A percentile compares a stretch with the other conserved stretches of the same genome.
These are phyloP conservation scores for Mediolabrus comicus DNA, from an alignment of 108 stramenopile species.

Conservation along the genomic window DNA sequence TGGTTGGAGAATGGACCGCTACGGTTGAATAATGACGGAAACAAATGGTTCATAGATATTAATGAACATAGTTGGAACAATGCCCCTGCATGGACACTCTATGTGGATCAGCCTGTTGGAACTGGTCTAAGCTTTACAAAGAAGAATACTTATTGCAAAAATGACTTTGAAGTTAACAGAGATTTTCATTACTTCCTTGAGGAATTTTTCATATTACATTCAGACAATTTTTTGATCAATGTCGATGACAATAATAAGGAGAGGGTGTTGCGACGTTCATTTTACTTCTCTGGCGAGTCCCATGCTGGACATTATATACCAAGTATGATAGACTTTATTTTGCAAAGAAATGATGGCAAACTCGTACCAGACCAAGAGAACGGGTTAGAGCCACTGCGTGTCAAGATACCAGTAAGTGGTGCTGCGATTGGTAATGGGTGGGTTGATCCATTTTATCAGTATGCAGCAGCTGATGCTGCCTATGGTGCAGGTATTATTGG, in stretches of 20 bases:
- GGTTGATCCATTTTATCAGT: slow-evolving; percentile 92
- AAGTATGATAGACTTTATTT: slow-evolving; percentile 88
- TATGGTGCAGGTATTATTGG: slow-evolving; percentile 86
- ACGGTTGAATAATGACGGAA: slow-evolving; percentile 42
- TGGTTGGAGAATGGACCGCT: slow-evolving; percentile 97
- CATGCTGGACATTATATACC: slow-evolving; percentile 98
- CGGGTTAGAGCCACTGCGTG: slow-evolving; percentile 30
- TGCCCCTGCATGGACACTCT: slow-evolving; percentile 78
- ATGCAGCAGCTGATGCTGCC: slow-evolving; percentile 85
- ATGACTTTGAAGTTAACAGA: slow-evolving; percentile 82
- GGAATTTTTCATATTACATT: slow-evolving; percentile 78
- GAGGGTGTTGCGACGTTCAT: slow-evolving; percentile 47
- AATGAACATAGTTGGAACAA: slow-evolving; percentile 83
- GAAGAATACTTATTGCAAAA: slow-evolving; percentile 68
- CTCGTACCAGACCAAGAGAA: slow-evolving; percentile 13
- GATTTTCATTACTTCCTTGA: slow-evolving; percentile 90
- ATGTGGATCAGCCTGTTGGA: slow-evolving; percentile 69
- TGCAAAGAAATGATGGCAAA: slow-evolving; percentile 62
- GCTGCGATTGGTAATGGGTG: slow-evolving; percentile 83
- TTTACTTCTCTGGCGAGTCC: slow-evolving; percentile 93
- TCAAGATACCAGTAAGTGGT: slow-evolving; percentile 57
- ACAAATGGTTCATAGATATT: slow-evolving; percentile 52
- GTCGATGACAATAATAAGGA: slow-evolving; percentile 8
- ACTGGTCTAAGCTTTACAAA: slow-evolving; percentile 80
- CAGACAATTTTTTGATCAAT: slow-evolving; percentile 59